Evolutionary conservation across 2,329 filamentous ascomycete species (phyloP).

Genomic region (Diaporthe nobilis): DNA sequence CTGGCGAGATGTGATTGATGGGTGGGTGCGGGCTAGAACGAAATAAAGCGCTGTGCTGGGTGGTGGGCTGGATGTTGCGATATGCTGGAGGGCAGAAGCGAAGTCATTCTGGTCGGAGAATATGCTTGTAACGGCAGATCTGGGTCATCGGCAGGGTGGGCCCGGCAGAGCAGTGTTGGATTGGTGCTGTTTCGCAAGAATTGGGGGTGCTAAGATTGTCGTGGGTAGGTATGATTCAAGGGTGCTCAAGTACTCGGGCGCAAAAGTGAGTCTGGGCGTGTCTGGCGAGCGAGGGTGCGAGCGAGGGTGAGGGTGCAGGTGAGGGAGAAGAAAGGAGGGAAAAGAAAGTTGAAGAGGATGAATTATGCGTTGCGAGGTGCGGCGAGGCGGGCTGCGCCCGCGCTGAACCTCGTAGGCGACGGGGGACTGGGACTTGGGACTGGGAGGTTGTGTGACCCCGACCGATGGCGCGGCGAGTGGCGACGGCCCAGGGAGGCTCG

Average conservation of each 20-base stretch:
- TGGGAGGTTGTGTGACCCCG: conserved; percentile 19
- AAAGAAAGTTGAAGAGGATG: neutral
- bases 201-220: conserved; percentile 23
- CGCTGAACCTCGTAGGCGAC: conserved; percentile 12
- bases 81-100: conserved; percentile 35
- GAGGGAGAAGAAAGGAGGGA: neutral
- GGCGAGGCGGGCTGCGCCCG: conserved; percentile 14
- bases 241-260: conserved; percentile 28
- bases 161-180: conserved; percentile 14
- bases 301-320: neutral
- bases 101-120: conserved; percentile 42
- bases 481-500: conserved; percentile 33
- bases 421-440: conserved; percentile 14
- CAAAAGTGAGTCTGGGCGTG: conserved; percentile 24
- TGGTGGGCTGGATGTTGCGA: conserved; percentile 35
- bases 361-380: conserved; percentile 9
- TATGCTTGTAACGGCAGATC: conserved; percentile 27
- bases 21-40: conserved; percentile 29
- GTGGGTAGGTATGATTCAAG: conserved; percentile 25
- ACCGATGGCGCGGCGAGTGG: conserved; percentile 25
- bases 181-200: conserved; percentile 22
- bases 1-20: conserved; percentile 17
- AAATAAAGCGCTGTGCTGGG: conserved; percentile 24
- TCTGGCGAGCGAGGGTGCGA: conserved; percentile 4
- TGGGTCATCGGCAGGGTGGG: conserved; percentile 39